These are phyloP conservation scores for Oxytropis ochrocephala DNA, from an alignment of 306 rosid species.

Conservation along the genomic window DNA sequence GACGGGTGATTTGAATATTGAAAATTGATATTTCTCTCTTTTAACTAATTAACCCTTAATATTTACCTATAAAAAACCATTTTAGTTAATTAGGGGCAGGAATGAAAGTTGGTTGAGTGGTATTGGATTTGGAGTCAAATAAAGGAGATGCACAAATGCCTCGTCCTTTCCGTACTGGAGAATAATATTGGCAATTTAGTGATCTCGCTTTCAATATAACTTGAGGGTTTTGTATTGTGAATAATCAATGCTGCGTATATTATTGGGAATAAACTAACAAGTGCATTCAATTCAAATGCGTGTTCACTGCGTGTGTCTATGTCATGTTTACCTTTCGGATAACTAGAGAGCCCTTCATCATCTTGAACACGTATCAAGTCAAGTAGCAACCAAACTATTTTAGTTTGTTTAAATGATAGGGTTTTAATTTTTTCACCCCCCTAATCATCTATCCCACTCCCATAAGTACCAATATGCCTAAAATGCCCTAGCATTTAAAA, in stretches of 20 bases:
- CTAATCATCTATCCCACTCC: too few species aligned
- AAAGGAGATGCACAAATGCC: not conserved
- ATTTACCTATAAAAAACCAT: too few species aligned
- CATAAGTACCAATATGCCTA: too few species aligned
- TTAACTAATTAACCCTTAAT: too few species aligned
- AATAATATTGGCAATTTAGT: not conserved
- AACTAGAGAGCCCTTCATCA: not conserved
- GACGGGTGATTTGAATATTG: too few species aligned
- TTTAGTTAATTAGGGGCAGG: not conserved
- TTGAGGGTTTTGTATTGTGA: not conserved
- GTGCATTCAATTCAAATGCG: slow-evolving; percentile 15
- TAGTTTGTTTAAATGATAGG: too few species aligned
- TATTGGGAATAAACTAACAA: not conserved
- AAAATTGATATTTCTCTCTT: too few species aligned
- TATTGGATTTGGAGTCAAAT: not conserved
- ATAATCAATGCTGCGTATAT: not conserved
- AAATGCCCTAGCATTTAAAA: too few species aligned
- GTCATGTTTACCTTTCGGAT: not conserved
- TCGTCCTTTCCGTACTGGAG: not conserved
- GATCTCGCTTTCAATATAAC: not conserved
- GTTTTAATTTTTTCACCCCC: too few species aligned
- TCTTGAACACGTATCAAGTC: slow-evolving; percentile 1
- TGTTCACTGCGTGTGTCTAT: slow-evolving; percentile 13
- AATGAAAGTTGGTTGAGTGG: not conserved
- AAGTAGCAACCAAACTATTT: not conserved